A percentile compares a stretch with the other conserved stretches of the same genome.
These are phyloP conservation scores for Aspergillus leporis DNA, from an alignment of 495 filamentous ascomycete species.

Conservation along the genomic window DNA sequence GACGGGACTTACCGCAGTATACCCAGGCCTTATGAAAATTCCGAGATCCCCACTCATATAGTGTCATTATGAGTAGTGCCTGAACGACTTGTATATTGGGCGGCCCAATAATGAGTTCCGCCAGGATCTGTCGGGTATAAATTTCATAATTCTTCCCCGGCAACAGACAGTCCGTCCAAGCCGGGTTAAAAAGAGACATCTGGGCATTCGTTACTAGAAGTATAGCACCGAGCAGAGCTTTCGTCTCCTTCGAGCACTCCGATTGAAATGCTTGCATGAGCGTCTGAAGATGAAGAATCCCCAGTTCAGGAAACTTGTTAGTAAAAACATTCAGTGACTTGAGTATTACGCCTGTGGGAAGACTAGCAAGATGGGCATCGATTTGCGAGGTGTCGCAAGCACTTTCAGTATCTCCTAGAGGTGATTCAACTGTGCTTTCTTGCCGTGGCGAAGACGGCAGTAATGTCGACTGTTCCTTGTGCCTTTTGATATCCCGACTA, in stretches of 20 bases:
- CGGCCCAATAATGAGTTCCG: conserved; percentile 14
- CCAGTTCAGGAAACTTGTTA: conserved; percentile 24
- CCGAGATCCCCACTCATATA: conserved; percentile 26
- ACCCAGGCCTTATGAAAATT: conserved; percentile 27
- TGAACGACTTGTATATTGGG: conserved; percentile 23
- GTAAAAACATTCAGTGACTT: conserved; percentile 23
- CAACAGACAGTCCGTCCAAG: neutral
- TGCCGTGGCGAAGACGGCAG: neutral
- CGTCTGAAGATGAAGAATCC: conserved; percentile 16
- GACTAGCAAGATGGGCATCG: conserved; percentile 10
- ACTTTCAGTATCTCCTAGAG: neutral
- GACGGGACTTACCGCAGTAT: conserved; percentile 20
- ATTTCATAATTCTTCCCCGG: neutral
- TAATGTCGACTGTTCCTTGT: neutral
- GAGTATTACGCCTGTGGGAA: conserved; percentile 12
- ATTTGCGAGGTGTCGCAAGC: neutral
- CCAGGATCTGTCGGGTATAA: conserved; percentile 20
- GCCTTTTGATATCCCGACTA: no score
- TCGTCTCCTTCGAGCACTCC: neutral
- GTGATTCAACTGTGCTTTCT: neutral
- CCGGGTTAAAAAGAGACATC: neutral
- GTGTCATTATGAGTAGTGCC: conserved; percentile 19
- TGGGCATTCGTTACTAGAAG: neutral
- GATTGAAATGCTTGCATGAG: conserved; percentile 19
- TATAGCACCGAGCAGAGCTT: neutral